These are phyloP conservation scores for Oryza meridionalis DNA, from an alignment of 176 grass and related monocot species.

Conservation along the genomic window DNA sequence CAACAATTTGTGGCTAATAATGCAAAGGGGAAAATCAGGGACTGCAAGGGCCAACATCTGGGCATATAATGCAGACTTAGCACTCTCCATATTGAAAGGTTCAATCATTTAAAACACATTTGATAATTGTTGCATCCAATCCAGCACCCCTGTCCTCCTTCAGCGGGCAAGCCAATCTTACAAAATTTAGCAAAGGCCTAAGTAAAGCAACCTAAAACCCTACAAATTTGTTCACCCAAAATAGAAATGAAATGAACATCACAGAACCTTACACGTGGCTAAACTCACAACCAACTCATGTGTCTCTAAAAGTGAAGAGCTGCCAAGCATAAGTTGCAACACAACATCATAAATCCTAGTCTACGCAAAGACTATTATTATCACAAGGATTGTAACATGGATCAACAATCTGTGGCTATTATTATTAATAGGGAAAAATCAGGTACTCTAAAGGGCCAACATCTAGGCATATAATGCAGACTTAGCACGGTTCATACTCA, in stretches of 20 bases:
- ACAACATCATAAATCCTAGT: slow-evolving; percentile 4
- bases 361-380: slow-evolving; percentile 1
- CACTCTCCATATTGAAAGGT: background rate
- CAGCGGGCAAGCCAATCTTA: background rate
- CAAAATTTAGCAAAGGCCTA: background rate
- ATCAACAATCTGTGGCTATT: slow-evolving; percentile 10
- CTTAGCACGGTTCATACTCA: background rate
- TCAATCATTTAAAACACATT: background rate
- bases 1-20: slow-evolving; percentile 9
- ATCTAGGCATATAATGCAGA: background rate
- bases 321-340: slow-evolving; percentile 1
- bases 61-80: background rate
- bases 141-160: background rate
- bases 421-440: background rate
- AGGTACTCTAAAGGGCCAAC: background rate
- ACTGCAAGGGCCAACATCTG: background rate
- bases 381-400: background rate
- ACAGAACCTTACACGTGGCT: background rate
- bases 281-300: background rate
- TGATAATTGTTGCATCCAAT: background rate
- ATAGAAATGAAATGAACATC: background rate
- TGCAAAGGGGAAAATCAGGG: background rate
- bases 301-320: background rate
- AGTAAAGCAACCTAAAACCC: slow-evolving; percentile 35
- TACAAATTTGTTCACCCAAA: slow-evolving; percentile 24